Percentiles rank a stretch among this genome's conserved stretches.
Evolutionary conservation across 306 rosid species (phyloP).

Genomic region (Inga laurina): DNA sequence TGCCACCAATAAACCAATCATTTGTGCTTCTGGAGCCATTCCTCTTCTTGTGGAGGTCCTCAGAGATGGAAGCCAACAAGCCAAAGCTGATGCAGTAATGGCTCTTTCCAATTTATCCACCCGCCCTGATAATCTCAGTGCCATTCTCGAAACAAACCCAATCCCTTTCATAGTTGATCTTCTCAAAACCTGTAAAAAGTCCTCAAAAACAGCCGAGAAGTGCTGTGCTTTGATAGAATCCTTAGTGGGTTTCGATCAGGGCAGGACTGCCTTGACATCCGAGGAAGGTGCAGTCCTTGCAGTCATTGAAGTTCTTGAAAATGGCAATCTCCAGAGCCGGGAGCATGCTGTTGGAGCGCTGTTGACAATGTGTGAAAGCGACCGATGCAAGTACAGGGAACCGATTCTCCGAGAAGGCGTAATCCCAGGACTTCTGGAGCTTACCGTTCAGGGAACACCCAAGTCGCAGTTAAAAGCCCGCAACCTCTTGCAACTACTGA

Average conservation of each 20-base stretch:
- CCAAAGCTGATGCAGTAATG: constrained; percentile 89
- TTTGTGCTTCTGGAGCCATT: constrained; percentile 77
- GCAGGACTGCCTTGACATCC: constrained; percentile 71
- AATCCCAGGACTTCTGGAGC: constrained; percentile 95
- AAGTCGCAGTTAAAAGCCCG: constrained; percentile 85
- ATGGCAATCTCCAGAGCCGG: constrained; percentile 79
- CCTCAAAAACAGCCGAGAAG: constrained; percentile 89
- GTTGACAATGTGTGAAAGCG: constrained; percentile 82
- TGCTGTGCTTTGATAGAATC: constrained; percentile 90
- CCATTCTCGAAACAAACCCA: constrained; percentile 67
- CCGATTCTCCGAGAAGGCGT: constrained; percentile 92
- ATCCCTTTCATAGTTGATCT: constrained; percentile 62
- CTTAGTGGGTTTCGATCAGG: constrained; percentile 67
- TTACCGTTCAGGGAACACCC: constrained; percentile 95
- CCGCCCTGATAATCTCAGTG: constrained; percentile 51
- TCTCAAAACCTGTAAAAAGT: constrained; percentile 75
- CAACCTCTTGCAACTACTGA: constrained; percentile 62
- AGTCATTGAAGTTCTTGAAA: constrained; percentile 93
- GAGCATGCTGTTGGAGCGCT: constrained; percentile 89
- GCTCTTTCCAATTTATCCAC: constrained; percentile 96
- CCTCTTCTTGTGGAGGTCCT: constrained; percentile 88
- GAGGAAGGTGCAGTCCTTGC: constrained; percentile 94
- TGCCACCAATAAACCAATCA: constrained; percentile 73
- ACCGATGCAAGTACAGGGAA: constrained; percentile 83
- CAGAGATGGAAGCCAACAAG: constrained; percentile 74